These are phyloP conservation scores for Botrytis fabae DNA, from an alignment of 2,329 filamentous ascomycete species.

Conservation along the genomic window DNA sequence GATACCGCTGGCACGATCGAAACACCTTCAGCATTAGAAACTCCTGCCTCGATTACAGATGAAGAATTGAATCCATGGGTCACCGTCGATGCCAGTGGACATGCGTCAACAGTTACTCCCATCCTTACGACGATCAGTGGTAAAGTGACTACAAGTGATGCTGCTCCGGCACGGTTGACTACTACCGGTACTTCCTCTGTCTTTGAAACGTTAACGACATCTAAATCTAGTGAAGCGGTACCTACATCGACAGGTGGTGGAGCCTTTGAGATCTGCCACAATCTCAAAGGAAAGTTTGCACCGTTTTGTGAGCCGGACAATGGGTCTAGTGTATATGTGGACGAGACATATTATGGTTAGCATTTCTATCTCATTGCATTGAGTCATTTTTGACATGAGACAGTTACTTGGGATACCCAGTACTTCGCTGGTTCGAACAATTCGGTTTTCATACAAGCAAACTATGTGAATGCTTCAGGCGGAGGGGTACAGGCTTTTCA, in stretches of 20 bases:
- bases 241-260: constrained; percentile 33
- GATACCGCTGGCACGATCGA: neutral
- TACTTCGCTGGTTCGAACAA: constrained; percentile 34
- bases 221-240: constrained; percentile 24
- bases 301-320: constrained; percentile 40
- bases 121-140: constrained; percentile 33
- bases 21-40: neutral
- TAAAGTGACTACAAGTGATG: constrained; percentile 32
- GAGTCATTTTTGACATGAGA: neutral
- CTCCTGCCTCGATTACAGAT: constrained; percentile 11
- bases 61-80: constrained; percentile 34
- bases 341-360: constrained; percentile 38
- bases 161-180: constrained; percentile 31
- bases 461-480: constrained; percentile 36
- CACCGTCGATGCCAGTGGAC: constrained; percentile 35
- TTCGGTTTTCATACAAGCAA: constrained; percentile 35
- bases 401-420: constrained; percentile 40
- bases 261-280: constrained; percentile 38
- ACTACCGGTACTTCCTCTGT: constrained; percentile 25
- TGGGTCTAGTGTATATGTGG: constrained; percentile 36
- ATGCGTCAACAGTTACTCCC: constrained; percentile 35
- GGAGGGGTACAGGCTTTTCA: constrained; percentile 37
- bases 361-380: neutral
- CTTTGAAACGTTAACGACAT: constrained; percentile 19
- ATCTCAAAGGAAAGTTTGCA: constrained; percentile 34